Base-by-base conservation (phyloP, 768 basidiomycete species). In the Russula ochroleuca region DNA sequence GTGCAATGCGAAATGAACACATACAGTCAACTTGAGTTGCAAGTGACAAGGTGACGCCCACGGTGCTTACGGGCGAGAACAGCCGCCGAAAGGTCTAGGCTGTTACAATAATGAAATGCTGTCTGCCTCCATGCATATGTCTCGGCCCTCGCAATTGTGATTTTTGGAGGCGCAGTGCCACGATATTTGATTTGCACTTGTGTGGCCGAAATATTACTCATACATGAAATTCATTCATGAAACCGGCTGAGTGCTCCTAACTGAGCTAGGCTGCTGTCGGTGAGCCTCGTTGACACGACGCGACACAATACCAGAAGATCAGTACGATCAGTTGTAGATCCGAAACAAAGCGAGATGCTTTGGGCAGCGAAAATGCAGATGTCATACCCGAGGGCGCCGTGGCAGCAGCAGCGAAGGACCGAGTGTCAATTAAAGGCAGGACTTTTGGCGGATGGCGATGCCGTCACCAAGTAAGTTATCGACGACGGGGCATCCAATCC, bases 261-360 rank as follows among this genome's bases (percentile, higher is more conserved):
- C 23, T 35, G 6, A 35, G 52, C 53, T 53, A 61, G 33, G 53
- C 55, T 37, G 25, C 19, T 43, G 8, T 19, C 9, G 0, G 9
- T 28, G 13, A 57, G 59, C 52, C 52, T 51, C 52, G 13, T 38
- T 61, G 43, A 55, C 38, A n/a, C 53, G 53, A 37, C 52, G 51
- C 53, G 52, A 35, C 52, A 59, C 59, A 47, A 50, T 41, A 35
- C 31, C 41, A 35, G 51, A 51, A 28, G 28, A 28, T 28, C 28
- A 28, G 28, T 5, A 28, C 28, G 28, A 28, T 33, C 5, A 33
- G 19, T 17, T 7, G 28, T 10, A 14, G 40, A 55, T 23, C 33
- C 51, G 51, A 40, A 41, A 47, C 40, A 31, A 19, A 13, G 17
- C 25, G 28, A 13, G 55, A 31, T 40, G 0, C 23, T 21, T 19